Evolutionary conservation across 768 basidiomycete species (phyloP), one percentile per base, ranked within the genome.

Genomic region (Cubamyces sp.): DNA sequence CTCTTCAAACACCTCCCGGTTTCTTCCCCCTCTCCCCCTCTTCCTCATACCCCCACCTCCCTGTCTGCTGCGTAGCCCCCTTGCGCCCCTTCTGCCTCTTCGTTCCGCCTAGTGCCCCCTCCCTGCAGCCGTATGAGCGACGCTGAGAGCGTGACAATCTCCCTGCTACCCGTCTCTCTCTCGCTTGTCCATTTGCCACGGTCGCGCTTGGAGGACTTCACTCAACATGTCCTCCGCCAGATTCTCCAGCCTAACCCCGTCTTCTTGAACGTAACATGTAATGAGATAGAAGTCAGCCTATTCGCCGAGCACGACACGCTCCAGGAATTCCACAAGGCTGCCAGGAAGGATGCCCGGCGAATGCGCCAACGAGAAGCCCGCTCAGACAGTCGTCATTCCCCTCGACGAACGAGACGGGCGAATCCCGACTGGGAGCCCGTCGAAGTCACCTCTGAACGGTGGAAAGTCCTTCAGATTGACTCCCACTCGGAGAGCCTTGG

Each of bases 381-480:
- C 47, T 28, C 25, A 14, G 65, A 68, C 37, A n/a, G 6, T 16
- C 45, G 40, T 15, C 26, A 40, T 5, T 60, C 63, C 3, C 63
- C 57, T 12, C 66, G 39, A 3, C 56, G 34, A 19, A 15, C 47
- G 14, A 70, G 59, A 48, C 67, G 45, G 3, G 16, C 43, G 19
- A 61, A 53, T 51, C 50, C 55, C 19, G 56, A 64, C 48, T 75
- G 78, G 39, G 82, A 86, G 47, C 80, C 82, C 23, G 80, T 91
- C 49, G 87, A 91, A 67, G 82, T 90, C 48, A 89, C 88, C 0
- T 84, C 82, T 63, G 89, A 91, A 62, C 81, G 80, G 61, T 93
- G 91, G 91, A 85, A 81, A 66, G 91, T 91, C 21, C 79, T 93
- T 30, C 90, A 92, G 74, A 87, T 93, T 56, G 90, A 92, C 73